A percentile compares a stretch with the other conserved stretches of the same genome.
Evolutionary conservation across 208 protist genomes (phyloP).

Genomic region (Wallacemonas sp.): DNA sequence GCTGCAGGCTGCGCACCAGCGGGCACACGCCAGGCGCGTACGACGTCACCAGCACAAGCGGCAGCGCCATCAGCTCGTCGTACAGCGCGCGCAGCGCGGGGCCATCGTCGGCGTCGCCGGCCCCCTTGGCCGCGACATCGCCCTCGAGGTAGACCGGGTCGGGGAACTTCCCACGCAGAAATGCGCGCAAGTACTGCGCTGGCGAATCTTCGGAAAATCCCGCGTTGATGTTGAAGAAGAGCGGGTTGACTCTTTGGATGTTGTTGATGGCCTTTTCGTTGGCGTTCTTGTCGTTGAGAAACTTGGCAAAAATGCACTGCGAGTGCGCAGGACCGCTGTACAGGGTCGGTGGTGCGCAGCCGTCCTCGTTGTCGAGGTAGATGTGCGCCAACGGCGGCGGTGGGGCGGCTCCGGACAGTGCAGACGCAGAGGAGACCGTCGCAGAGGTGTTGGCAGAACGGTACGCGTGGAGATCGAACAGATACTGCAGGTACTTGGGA

Average conservation of each 20-base stretch:
- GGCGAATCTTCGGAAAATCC: constrained; percentile 16
- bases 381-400: constrained; percentile 21
- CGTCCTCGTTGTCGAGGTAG: constrained; percentile 54
- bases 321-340: constrained; percentile 15
- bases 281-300: constrained; percentile 24
- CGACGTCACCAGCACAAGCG: constrained; percentile 41
- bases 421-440: constrained; percentile 5
- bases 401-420: too few relatives aligned
- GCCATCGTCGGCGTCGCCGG: background rate
- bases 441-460: background rate
- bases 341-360: constrained; percentile 44
- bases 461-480: constrained; percentile 25
- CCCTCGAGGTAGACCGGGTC: constrained; percentile 29
- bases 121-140: background rate
- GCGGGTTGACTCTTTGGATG: constrained; percentile 20
- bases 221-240: constrained; percentile 55
- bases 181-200: constrained; percentile 24
- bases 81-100: constrained; percentile 21
- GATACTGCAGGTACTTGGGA: constrained; percentile 42
- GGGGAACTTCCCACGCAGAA: constrained; percentile 28
- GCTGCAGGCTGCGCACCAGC: constrained; percentile 47
- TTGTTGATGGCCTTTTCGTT: constrained; percentile 18
- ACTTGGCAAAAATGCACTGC: constrained; percentile 30
- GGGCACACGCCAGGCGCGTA: constrained; percentile 47
- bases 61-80: constrained; percentile 46